These are phyloP conservation scores for Arthrobotrys sinensis DNA, from an alignment of 2,329 filamentous ascomycete genomes.

Conservation along the genomic window DNA sequence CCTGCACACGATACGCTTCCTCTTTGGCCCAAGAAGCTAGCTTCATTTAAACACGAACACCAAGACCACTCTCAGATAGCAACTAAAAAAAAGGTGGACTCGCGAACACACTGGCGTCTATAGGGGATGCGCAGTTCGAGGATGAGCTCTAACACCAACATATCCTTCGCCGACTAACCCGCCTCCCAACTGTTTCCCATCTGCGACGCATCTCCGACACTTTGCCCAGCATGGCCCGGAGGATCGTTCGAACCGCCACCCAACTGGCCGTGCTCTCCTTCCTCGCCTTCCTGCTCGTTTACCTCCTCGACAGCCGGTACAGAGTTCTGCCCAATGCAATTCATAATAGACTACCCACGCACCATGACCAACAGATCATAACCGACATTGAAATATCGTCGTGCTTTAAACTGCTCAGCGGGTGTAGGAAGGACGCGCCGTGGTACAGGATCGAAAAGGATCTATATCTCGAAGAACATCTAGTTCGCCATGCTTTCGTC, in stretches of 20 bases:
- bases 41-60: slow-evolving; percentile 28
- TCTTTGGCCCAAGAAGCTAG: slow-evolving; percentile 19
- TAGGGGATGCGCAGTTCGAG: slow-evolving; percentile 40
- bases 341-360: slow-evolving; percentile 87
- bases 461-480: slow-evolving; percentile 81
- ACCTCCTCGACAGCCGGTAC: slow-evolving; percentile 90
- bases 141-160: slow-evolving; percentile 52
- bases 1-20: slow-evolving; percentile 4
- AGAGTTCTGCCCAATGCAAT: slow-evolving; percentile 86
- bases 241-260: slow-evolving; percentile 73
- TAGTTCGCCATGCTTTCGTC: slow-evolving; percentile 83
- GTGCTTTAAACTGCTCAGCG: slow-evolving; percentile 79
- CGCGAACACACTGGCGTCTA: slow-evolving; percentile 9
- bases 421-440: slow-evolving; percentile 80
- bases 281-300: slow-evolving; percentile 79
- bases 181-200: slow-evolving; percentile 3
- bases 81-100: background rate
- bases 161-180: slow-evolving; percentile 25
- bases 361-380: slow-evolving; percentile 86
- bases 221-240: slow-evolving; percentile 63
- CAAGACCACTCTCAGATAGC: background rate
- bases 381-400: slow-evolving; percentile 85
- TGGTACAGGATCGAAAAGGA: slow-evolving; percentile 83
- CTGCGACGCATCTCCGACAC: slow-evolving; percentile 28
- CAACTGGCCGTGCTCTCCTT: slow-evolving; percentile 79